Evolutionary conservation across 2,329 filamentous ascomycete genomes (phyloP), one percentile per base, ranked within the genome.

Genomic region (Fusarium vanettenii): DNA sequence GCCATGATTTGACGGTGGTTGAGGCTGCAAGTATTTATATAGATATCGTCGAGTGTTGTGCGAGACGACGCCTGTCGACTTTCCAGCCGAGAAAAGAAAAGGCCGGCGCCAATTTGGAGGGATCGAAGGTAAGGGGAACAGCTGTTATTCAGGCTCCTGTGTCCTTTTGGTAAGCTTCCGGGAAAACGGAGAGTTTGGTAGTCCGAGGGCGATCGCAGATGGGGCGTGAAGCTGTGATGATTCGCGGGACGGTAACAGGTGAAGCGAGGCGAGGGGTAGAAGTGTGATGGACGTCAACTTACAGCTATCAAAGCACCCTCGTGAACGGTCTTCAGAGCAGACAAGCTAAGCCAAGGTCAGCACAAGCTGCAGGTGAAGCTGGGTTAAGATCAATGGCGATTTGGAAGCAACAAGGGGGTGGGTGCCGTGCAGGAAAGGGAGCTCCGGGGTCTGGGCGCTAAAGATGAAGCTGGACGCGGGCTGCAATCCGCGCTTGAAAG

Each of bases 31-130:
- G 59, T 37, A 25, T 56, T 43, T 60, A 22, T 48, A 27, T 52
- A 61, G 67, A 35, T 74, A 37, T 73, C 56, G 66, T 66, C 35
- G 22, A 43, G 29, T 41, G 48, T 48, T 57, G 70, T 67, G 64
- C 61, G 55, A 65, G 66, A 71, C 41, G 60, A 65, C 59, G 87
- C 85, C 80, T 90, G 90, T 86, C 93, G 90, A 80, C 87, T 87
- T 82, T 91, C 89, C 79, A 94, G 89, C 79, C 90, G 90, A 81
- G 86, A 87, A 76, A 87, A 85, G 84, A 93, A 93, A 86, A 90
- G 90, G 83, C 93, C 91, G 83, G 90, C 89, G 85, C 91, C 93
- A 92, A 92, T 82, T 94, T 91, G 77, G 92, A 87, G 80, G 92
- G 87, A 85, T 94, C 91, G 81, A 85, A 78, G 61, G 91, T 90